These are phyloP conservation scores for Leptodontidium sp. DNA, from an alignment of 2,329 filamentous ascomycete genomes.

Conservation along the genomic window DNA sequence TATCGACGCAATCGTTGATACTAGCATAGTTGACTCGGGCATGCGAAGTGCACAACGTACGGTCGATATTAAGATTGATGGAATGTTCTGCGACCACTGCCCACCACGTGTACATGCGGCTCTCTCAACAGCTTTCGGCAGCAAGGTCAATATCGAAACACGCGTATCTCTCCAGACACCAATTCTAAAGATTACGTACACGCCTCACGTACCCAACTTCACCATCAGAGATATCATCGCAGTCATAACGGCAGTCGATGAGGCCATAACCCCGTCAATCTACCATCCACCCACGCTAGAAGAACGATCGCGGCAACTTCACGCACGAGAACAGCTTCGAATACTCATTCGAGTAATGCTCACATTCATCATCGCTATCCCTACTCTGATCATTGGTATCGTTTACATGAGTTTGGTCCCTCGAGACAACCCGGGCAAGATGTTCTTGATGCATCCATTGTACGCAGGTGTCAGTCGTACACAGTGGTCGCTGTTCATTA, in stretches of 20 bases:
- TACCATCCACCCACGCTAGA: conserved; percentile 85
- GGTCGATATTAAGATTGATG: conserved; percentile 71
- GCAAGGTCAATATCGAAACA: conserved; percentile 57
- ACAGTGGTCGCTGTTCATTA: conserved; percentile 80
- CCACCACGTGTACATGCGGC: conserved; percentile 64
- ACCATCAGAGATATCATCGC: conserved; percentile 79
- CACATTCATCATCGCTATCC: conserved; percentile 75
- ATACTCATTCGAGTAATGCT: conserved; percentile 76
- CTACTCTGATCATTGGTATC: conserved; percentile 87
- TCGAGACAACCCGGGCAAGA: conserved; percentile 61
- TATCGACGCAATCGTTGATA: conserved; percentile 57
- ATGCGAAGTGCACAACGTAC: conserved; percentile 51
- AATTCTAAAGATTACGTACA: conserved; percentile 75
- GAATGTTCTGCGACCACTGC: conserved; percentile 79
- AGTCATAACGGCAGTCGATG: conserved; percentile 71
- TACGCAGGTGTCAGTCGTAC: conserved; percentile 76
- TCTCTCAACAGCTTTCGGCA: conserved; percentile 59
- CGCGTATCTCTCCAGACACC: conserved; percentile 67
- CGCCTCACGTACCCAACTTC: conserved; percentile 70
- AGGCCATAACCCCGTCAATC: conserved; percentile 71
- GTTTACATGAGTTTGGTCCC: conserved; percentile 88
- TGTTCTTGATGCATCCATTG: conserved; percentile 75
- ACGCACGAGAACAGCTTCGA: conserved; percentile 71
- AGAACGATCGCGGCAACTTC: conserved; percentile 78
- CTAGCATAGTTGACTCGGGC: conserved; percentile 29